Percentiles rank a stretch among this genome's conserved stretches.
These are phyloP conservation scores for Lasiodiplodia gonubiensis DNA, from an alignment of 2,329 filamentous ascomycete genomes.

Conservation along the genomic window DNA sequence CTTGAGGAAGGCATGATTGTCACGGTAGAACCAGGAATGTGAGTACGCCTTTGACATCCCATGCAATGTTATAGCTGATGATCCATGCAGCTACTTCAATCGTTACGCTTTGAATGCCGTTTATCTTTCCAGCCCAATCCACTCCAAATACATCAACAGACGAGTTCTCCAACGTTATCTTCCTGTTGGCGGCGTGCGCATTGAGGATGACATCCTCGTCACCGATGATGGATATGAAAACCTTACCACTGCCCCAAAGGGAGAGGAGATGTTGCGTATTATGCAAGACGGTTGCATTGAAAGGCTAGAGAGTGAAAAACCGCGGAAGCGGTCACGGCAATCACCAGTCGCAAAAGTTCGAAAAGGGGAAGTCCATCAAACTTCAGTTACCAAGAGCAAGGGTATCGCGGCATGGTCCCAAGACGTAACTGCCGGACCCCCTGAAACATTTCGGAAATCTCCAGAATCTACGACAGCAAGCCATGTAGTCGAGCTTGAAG, in stretches of 20 bases:
- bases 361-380: neutral
- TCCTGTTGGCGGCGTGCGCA: conserved; percentile 77
- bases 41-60: conserved; percentile 26
- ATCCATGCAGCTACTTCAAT: conserved; percentile 79
- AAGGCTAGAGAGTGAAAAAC: neutral
- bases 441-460: neutral
- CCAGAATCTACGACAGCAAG: neutral
- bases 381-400: neutral
- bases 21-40: conserved; percentile 61
- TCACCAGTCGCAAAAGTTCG: neutral
- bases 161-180: conserved; percentile 78
- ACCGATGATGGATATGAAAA: conserved; percentile 73
- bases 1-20: conserved; percentile 62
- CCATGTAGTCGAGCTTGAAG: conserved; percentile 6
- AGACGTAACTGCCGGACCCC: neutral
- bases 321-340: neutral
- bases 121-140: conserved; percentile 73
- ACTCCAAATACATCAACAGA: conserved; percentile 77
- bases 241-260: conserved; percentile 73
- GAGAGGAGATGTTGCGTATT: conserved; percentile 66
- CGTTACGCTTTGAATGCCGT: conserved; percentile 80
- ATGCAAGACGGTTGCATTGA: conserved; percentile 41
- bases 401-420: neutral
- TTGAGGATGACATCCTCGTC: conserved; percentile 75
- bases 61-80: neutral